Evolutionary conservation across 257 asterid species (phyloP).

Genomic region (Jacaranda mimosifolia): DNA sequence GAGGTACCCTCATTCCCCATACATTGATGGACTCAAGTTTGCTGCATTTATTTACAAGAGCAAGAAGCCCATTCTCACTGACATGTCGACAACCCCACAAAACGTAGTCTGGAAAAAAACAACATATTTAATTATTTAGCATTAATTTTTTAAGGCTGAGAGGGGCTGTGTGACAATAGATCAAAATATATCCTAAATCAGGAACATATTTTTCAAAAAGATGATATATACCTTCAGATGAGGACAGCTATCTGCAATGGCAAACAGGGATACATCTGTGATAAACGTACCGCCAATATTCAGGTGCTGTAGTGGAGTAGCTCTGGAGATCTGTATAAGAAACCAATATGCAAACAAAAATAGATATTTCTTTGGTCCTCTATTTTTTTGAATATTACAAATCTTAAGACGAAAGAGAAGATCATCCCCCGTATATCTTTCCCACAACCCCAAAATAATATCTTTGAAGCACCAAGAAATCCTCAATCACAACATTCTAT

Average conservation of each 20-base stretch:
- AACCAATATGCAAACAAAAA: background rate
- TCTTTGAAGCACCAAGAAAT: too few species aligned
- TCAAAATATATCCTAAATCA: too few species aligned
- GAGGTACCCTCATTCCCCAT: slow-evolving; percentile 84
- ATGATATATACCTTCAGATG: slow-evolving; percentile 62
- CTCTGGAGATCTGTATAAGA: slow-evolving; percentile 62
- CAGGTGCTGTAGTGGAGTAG: slow-evolving; percentile 79
- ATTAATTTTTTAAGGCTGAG: background rate
- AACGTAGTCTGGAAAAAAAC: slow-evolving; percentile 60
- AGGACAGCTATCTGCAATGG: slow-evolving; percentile 80
- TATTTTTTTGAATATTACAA: too few species aligned
- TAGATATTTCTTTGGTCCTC: too few species aligned
- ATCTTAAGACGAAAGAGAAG: too few species aligned
- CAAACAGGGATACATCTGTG: slow-evolving; percentile 75
- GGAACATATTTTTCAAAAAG: too few species aligned
- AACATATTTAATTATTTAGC: background rate
- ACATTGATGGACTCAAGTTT: slow-evolving; percentile 82
- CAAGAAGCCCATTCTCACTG: slow-evolving; percentile 78
- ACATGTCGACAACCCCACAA: slow-evolving; percentile 96
- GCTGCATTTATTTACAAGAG: slow-evolving; percentile 74
- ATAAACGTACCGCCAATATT: slow-evolving; percentile 91
- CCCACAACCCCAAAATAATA: too few species aligned
- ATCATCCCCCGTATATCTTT: too few species aligned
- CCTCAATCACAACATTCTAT: too few species aligned
- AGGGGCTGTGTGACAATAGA: background rate